phyloP scores from a whole-genome alignment of 441 rosid genomes.

The Adansonia gregorii region DNA sequence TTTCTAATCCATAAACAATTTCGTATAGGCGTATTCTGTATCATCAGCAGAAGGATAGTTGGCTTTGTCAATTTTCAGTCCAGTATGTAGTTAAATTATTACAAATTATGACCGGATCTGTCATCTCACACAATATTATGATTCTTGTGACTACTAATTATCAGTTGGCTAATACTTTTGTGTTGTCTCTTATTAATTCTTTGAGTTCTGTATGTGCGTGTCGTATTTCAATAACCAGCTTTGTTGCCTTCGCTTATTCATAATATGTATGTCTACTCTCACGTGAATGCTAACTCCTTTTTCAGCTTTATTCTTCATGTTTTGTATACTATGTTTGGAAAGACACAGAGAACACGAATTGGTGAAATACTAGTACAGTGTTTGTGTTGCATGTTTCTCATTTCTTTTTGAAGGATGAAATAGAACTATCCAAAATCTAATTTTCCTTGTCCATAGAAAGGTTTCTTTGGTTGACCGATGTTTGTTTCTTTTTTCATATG shows the following conservation, averaged over 20 bases:
- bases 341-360: background rate
- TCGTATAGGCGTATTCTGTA: background rate
- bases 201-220: background rate
- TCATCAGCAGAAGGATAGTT: constrained; percentile 21
- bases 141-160: constrained; percentile 7
- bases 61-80: constrained; percentile 2
- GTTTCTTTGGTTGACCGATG: background rate
- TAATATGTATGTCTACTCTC: background rate
- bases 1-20: background rate
- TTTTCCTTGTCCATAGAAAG: background rate
- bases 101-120: constrained; percentile 22
- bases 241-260: background rate
- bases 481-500: background rate
- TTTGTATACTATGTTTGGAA: background rate
- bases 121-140: constrained; percentile 17
- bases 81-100: background rate
- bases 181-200: background rate
- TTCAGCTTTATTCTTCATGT: background rate
- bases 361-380: background rate
- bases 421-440: background rate
- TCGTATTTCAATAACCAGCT: background rate
- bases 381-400: background rate
- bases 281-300: background rate
- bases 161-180: background rate
- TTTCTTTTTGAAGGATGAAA: background rate